Conservation (phyloP, 257 asterid genomes). For the Solanum neorickii region DNA sequence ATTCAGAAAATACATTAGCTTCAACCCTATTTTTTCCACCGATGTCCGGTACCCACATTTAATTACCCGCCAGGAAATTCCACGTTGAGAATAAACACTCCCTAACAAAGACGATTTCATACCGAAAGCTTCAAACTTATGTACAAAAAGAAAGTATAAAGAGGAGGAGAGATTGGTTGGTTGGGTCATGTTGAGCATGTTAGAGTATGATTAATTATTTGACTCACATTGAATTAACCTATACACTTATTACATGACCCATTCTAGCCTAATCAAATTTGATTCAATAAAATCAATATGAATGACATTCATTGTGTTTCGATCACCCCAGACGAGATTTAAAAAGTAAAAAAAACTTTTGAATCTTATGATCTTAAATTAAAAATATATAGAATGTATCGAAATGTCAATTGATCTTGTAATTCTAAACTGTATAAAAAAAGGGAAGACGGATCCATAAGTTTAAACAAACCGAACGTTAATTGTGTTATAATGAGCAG, state of each 20-base stretch:
- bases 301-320: not conserved
- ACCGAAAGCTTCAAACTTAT: not conserved
- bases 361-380: not conserved
- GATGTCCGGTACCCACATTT: no score
- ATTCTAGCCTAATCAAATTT: not conserved
- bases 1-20: not conserved
- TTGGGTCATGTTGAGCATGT: not conserved
- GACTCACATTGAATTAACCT: not conserved
- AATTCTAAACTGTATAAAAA: not conserved
- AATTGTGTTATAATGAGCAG: not conserved
- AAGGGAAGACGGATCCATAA: not conserved
- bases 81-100: no score
- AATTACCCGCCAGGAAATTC: accelerated
- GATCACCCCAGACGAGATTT: not conserved
- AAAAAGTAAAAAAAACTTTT: not conserved
- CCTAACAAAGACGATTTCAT: not conserved
- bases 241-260: not conserved
- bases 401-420: not conserved
- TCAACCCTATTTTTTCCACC: not conserved
- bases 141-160: not conserved
- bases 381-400: not conserved
- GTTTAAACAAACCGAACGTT: not conserved
- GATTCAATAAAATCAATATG: not conserved
- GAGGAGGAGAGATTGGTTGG: not conserved
- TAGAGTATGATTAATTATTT: not conserved